Base-by-base conservation (phyloP, 2,329 filamentous ascomycete species). In the Nothophoma quercina region DNA sequence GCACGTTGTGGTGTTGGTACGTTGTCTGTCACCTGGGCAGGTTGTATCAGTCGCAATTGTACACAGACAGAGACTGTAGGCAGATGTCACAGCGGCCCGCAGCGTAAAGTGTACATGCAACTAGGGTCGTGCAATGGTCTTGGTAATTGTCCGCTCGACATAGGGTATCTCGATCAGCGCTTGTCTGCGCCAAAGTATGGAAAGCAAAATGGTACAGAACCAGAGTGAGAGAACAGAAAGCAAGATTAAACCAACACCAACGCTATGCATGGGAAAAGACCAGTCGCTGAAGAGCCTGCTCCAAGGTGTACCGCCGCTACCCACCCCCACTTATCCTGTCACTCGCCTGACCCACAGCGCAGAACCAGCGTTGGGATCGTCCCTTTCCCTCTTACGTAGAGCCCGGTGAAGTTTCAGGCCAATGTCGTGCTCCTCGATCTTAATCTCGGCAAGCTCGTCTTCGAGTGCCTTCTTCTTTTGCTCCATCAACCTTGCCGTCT, bases 291-390 rank as follows among this genome's bases (percentile, higher is more conserved):
- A 29, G 10, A 30, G 35, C 29, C 21, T 23, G 29, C 29, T 19
- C 13, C 23, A 16, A n/a, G 4, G 16, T 13, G n/a, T 15, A 21
- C 13, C 28, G 30, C 19, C 18, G 7, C 12, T 6, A 22, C 1
- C 8, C 3, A 15, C n/a, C 12, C 4, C 9, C 23, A 19, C 7
- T 43, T 38, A 69, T 18, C 58, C 53, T 39, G 75, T 76, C 13
- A 76, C 74, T 39, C 75, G 59, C 30, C 73, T 58, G 22, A 77
- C 64, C 75, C 75, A 77, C 25, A 77, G 54, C 30, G 71, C 69
- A 49, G 68, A 74, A 21, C 64, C 63, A 28, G 51, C 57, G 16
- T 66, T 64, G 2, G 69, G 70, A 56, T 75, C 74, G 10, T 72
- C 73, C 40, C 60, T 59, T 55, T 76, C 75, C 56, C 67, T 67